Evolutionary conservation across 768 basidiomycete genomes (phyloP).

Genomic region (Kwoniella pini): DNA sequence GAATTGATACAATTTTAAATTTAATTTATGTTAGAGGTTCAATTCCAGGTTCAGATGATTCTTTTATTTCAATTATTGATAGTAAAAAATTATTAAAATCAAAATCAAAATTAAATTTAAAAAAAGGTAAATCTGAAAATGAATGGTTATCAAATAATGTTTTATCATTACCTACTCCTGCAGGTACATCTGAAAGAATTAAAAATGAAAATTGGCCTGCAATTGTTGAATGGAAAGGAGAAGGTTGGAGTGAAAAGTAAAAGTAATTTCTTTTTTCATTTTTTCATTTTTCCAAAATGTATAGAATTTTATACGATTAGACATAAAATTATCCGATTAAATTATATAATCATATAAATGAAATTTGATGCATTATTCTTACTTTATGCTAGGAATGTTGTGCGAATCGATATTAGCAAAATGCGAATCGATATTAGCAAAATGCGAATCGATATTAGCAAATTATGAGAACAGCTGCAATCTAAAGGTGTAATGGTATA

Average conservation of each 20-base stretch:
- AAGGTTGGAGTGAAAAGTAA: conserved; percentile 24
- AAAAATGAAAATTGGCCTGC: conserved; percentile 39
- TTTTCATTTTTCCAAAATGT: too few species aligned
- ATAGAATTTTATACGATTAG: too few species aligned
- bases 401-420: too few species aligned
- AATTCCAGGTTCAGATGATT: conserved; percentile 85
- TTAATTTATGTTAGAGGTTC: conserved; percentile 89
- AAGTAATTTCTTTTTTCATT: too few species aligned
- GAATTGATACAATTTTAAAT: conserved; percentile 81
- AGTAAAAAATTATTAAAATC: conserved; percentile 82
- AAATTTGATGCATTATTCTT: too few species aligned
- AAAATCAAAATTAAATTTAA: conserved; percentile 64
- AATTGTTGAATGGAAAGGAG: conserved; percentile 44
- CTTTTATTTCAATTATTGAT: conserved; percentile 80
- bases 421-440: too few species aligned
- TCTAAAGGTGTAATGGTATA: too few species aligned
- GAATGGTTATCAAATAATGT: conserved; percentile 61
- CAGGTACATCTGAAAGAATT: conserved; percentile 68
- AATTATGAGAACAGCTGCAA: too few species aligned
- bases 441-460: too few species aligned
- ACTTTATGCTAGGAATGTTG: too few species aligned
- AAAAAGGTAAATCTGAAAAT: conserved; percentile 44
- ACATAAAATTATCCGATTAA: too few species aligned
- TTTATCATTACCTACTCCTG: conserved; percentile 85
- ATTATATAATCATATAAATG: too few species aligned